These are phyloP conservation scores for Euphorbia celastroides DNA, from an alignment of 441 rosid species.

Conservation along the genomic window DNA sequence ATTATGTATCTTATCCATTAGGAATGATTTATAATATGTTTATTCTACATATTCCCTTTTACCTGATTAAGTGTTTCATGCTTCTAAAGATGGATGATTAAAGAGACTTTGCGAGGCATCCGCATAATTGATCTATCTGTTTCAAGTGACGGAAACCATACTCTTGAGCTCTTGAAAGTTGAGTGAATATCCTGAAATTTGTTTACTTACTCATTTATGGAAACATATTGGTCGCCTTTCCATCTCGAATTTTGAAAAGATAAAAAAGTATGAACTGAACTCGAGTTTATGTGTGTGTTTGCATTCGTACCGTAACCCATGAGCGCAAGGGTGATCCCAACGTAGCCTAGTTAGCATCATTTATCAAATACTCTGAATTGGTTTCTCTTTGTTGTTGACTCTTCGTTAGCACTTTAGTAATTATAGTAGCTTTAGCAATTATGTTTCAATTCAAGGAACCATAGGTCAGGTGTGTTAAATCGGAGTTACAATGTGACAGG, in stretches of 20 bases:
- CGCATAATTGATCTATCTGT: background rate
- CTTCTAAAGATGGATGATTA: background rate
- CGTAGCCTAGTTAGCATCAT: background rate
- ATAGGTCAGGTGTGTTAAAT: background rate
- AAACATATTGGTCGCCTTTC: background rate
- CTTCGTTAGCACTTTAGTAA: too few species aligned
- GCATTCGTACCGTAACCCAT: background rate
- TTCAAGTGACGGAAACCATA: background rate
- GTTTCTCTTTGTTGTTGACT: too few species aligned
- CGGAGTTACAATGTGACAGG: slow-evolving; percentile 36
- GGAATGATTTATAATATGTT: too few species aligned
- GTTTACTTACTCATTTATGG: background rate
- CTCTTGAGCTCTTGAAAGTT: background rate
- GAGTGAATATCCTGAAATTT: background rate
- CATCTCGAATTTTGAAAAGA: background rate
- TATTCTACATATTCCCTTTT: background rate
- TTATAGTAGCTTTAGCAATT: too few species aligned
- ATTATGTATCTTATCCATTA: too few species aligned
- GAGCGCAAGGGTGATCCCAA: background rate
- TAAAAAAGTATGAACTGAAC: background rate
- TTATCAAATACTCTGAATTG: too few species aligned
- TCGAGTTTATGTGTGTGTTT: background rate
- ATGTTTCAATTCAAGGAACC: too few species aligned
- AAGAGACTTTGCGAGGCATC: background rate
- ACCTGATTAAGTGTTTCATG: background rate